Evolutionary conservation across 2,329 filamentous ascomycete genomes (phyloP).

Genomic region (Claviceps digitariae): DNA sequence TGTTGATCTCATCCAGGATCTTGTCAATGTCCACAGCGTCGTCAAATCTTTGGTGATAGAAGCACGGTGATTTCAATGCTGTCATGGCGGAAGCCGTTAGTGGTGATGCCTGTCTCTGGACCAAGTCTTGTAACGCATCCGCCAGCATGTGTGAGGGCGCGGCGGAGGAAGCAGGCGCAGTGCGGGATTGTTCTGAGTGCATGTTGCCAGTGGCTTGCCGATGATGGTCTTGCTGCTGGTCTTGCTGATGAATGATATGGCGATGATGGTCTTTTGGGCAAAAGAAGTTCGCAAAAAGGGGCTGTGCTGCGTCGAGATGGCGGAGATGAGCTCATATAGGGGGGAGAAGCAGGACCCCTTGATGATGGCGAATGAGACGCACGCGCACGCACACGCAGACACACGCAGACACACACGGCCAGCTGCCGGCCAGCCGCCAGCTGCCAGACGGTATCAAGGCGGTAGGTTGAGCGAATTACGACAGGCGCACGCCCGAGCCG

Average conservation of each 20-base stretch:
- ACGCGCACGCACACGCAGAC: no score
- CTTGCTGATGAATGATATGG: no score
- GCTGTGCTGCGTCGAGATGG: neutral
- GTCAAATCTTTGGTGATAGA: conserved; percentile 94
- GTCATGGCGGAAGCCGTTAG: conserved; percentile 25
- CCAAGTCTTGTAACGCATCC: conserved; percentile 42
- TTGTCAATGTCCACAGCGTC: conserved; percentile 91
- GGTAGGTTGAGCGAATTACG: no score
- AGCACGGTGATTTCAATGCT: conserved; percentile 77
- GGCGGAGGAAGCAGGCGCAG: conserved; percentile 28
- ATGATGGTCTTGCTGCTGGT: no score
- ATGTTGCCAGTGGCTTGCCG: conserved; percentile 26
- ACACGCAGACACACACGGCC: neutral
- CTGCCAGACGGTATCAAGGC: no score
- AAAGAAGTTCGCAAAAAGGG: neutral
- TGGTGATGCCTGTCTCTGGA: conserved; percentile 24
- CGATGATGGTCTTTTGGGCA: no score
- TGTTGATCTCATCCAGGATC: conserved; percentile 86
- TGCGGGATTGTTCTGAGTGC: conserved; percentile 31
- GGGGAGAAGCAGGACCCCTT: no score
- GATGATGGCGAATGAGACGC: no score
- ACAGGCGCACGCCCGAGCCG: no score
- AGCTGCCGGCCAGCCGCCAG: no score
- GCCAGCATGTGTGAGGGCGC: conserved; percentile 49
- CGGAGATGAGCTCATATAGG: no score